Evolutionary conservation across 257 asterid species (phyloP).

Genomic region (Solanum ossicruentum): DNA sequence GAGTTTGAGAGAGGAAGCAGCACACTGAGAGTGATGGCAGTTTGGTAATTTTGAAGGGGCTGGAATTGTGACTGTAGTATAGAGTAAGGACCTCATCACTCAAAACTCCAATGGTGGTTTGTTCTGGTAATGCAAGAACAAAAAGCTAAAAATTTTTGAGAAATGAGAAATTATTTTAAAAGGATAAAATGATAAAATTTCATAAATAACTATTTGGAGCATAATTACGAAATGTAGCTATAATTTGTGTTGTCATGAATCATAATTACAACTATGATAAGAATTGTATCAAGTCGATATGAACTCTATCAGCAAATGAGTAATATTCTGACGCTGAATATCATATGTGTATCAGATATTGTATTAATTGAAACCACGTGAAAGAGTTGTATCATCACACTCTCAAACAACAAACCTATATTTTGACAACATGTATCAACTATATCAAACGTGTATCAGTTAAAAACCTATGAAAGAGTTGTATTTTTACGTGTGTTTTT

Average conservation of each 20-base stretch:
- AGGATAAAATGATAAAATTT: neutral
- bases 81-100: constrained; percentile 36
- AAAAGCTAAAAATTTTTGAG: neutral
- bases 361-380: neutral
- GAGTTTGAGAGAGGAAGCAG: neutral
- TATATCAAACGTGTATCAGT: neutral
- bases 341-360: neutral
- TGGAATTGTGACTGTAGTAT: neutral
- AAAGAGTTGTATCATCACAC: neutral
- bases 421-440: too few species aligned
- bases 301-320: neutral
- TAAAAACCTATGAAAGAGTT: rapidly evolving
- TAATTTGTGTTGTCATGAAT: neutral
- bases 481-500: neutral
- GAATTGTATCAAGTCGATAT: neutral
- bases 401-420: too few species aligned
- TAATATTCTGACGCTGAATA: too few species aligned
- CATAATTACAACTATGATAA: rapidly evolving
- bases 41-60: constrained; percentile 7
- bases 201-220: neutral
- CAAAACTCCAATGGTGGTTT: neutral
- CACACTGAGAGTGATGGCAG: neutral
- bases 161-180: neutral
- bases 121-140: neutral
- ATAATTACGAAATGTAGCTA: neutral